phyloP scores from a whole-genome alignment of 108 stramenopile genomes.

The Nitzschia sp. region DNA sequence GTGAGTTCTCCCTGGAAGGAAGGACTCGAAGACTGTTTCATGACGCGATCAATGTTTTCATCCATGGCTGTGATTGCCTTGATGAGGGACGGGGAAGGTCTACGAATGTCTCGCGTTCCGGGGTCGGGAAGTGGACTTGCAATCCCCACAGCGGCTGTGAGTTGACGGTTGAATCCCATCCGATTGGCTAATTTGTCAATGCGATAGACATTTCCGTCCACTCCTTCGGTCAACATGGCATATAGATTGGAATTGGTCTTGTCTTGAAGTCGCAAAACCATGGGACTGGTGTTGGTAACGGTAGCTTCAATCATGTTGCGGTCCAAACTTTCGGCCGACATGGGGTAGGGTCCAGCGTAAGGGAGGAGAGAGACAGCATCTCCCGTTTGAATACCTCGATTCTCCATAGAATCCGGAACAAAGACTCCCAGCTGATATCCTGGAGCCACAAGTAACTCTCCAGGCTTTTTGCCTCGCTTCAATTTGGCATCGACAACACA shows the following conservation, averaged over 20 bases:
- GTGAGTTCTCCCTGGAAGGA: slow-evolving; percentile 52
- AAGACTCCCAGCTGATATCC: slow-evolving; percentile 89
- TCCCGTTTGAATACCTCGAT: slow-evolving; percentile 87
- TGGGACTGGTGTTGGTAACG: slow-evolving; percentile 75
- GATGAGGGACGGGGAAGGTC: slow-evolving; percentile 77
- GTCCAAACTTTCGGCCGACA: slow-evolving; percentile 88
- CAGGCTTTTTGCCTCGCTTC: slow-evolving; percentile 78
- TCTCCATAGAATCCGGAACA: slow-evolving; percentile 85
- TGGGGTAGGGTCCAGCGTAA: slow-evolving; percentile 89
- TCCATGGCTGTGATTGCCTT: slow-evolving; percentile 93
- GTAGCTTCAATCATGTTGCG: slow-evolving; percentile 92
- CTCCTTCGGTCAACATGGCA: slow-evolving; percentile 68
- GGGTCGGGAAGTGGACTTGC: slow-evolving; percentile 56
- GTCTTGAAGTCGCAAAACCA: slow-evolving; percentile 85
- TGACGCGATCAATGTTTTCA: slow-evolving; percentile 83
- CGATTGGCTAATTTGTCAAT: slow-evolving; percentile 92
- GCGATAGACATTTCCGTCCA: slow-evolving; percentile 84
- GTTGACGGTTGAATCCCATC: slow-evolving; percentile 91
- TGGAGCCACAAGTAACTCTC: slow-evolving; percentile 78
- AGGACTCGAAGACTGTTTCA: slow-evolving; percentile 41
- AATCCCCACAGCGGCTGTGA: slow-evolving; percentile 74
- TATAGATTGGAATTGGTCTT: slow-evolving; percentile 75
- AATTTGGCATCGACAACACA: slow-evolving; percentile 87
- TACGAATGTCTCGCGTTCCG: slow-evolving; percentile 45
- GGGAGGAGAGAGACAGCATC: slow-evolving; percentile 89